Conservation (phyloP, 352 stramenopile species). For the Phytophthora cactorum region DNA sequence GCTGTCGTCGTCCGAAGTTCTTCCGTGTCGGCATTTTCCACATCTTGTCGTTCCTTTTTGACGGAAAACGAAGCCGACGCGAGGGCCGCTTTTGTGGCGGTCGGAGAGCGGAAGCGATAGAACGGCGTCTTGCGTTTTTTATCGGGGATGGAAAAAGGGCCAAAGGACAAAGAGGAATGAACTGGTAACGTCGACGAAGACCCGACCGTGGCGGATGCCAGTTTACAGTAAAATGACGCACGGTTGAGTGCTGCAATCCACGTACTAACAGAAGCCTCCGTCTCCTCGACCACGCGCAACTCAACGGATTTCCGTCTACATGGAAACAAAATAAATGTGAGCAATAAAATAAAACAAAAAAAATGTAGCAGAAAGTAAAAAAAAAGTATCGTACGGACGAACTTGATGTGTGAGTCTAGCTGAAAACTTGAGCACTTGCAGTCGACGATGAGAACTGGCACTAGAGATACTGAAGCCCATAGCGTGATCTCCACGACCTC, state of each 20-base stretch:
- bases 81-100: conserved; percentile 39
- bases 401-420: conserved; percentile 73
- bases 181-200: conserved; percentile 37
- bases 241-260: conserved; percentile 78
- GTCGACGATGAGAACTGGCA: conserved; percentile 52
- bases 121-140: conserved; percentile 53
- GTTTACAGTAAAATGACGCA: conserved; percentile 75
- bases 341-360: not conserved
- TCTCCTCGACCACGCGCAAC: conserved; percentile 65
- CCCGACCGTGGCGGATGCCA: conserved; percentile 35
- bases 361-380: not conserved
- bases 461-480: conserved; percentile 79
- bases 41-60: conserved; percentile 30
- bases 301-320: conserved; percentile 66
- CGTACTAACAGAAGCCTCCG: conserved; percentile 47
- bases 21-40: conserved; percentile 42
- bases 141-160: conserved; percentile 37
- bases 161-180: conserved; percentile 43
- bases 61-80: conserved; percentile 32
- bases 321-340: conserved; percentile 1
- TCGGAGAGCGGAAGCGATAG: conserved; percentile 65
- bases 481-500: conserved; percentile 62
- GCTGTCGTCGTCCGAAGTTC: conserved; percentile 29
- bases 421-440: conserved; percentile 80
- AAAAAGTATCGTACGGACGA: conserved; percentile 42